Base-by-base conservation (phyloP, 305 asterid genomes). In the Solanum aculeatissimum region DNA sequence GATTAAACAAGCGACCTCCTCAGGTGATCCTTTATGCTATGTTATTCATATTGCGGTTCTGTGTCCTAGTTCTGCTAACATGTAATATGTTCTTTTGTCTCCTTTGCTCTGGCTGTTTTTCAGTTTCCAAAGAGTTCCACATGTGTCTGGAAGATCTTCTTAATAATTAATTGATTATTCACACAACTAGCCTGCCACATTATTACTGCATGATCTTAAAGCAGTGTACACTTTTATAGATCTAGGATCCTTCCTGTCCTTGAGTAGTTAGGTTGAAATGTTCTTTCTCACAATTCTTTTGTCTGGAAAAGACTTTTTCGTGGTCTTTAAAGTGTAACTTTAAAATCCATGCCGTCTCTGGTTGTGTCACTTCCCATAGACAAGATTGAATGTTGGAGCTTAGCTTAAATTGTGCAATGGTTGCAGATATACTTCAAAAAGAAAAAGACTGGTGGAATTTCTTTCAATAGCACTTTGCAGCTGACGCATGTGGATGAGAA, bases 361-460 rank as follows among this genome's bases (percentile, higher is more conserved):
- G 49, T 29, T 49, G 47, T 29, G 66, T 29, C 51, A 18, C 60
- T 77, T 77, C 65, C 0, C 6, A 27, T 16, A 9, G 62, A 75
- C 23, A 49, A 75, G 45, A 75, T 77, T 77, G 65, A 77, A 10
- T 29, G 65, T 77, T 47, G 19, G 70, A 1, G 43, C 81, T 69
- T n/a, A 83, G 29, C 62, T 69, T 69, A 69, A 15, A 40, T 69
- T 83, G 65, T 77, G 38, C 65, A 58, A 53, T 54, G 54, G 54
- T 86, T 87, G 86, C 94, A 96, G 99, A 97, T 97, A 92, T 97
- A 97, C 91, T 97, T 95, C 90, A 97, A 94, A 89, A 97, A 70
- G 97, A 97, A 97, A 90, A 97, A 97, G 90, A 94, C 99, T 18
- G 99, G 98, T 54, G 99, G 98, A 84, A 94, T 97, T 88, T 97